Evolutionary conservation across 1,284 basidiomycete species (phyloP).

Genomic region (Malassezia nana): DNA sequence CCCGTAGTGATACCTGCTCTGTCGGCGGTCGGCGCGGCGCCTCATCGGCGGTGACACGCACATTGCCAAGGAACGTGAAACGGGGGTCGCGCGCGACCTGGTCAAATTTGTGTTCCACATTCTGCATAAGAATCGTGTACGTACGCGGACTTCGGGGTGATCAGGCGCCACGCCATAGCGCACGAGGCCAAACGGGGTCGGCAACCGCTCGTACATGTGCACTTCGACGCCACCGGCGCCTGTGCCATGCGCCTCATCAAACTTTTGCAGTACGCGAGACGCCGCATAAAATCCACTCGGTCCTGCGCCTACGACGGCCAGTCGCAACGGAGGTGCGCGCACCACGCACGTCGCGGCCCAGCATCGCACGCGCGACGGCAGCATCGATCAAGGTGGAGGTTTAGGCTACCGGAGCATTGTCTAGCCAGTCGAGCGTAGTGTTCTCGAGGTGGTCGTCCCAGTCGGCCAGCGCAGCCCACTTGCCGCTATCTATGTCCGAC

Average conservation of each 20-base stretch:
- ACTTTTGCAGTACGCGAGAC: slow-evolving; percentile 29
- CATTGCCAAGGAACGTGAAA: slow-evolving; percentile 69
- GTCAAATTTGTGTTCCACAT: slow-evolving; percentile 93
- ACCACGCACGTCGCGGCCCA: slow-evolving; percentile 2
- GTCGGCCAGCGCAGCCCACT: slow-evolving; percentile 7
- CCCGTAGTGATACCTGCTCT: slow-evolving; percentile 51
- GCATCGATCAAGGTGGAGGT: neutral
- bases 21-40: neutral
- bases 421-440: slow-evolving; percentile 11
- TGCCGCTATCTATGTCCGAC: neutral
- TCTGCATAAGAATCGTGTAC: slow-evolving; percentile 54
- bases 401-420: slow-evolving; percentile 1
- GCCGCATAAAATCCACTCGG: slow-evolving; percentile 94
- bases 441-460: slow-evolving; percentile 19
- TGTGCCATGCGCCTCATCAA: slow-evolving; percentile 18
- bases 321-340: slow-evolving; percentile 24
- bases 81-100: slow-evolving; percentile 46
- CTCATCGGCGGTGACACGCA: slow-evolving; percentile 57
- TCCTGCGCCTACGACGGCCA: slow-evolving; percentile 77
- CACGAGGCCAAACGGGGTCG: slow-evolving; percentile 87
- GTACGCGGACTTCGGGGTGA: slow-evolving; percentile 72
- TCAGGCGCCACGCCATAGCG: slow-evolving; percentile 96
- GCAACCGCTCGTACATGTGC: slow-evolving; percentile 84
- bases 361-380: neutral
- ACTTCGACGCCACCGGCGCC: slow-evolving; percentile 49